phyloP scores from a whole-genome alignment of 129 eudicot species.

The Centrapalus pauciflorus region DNA sequence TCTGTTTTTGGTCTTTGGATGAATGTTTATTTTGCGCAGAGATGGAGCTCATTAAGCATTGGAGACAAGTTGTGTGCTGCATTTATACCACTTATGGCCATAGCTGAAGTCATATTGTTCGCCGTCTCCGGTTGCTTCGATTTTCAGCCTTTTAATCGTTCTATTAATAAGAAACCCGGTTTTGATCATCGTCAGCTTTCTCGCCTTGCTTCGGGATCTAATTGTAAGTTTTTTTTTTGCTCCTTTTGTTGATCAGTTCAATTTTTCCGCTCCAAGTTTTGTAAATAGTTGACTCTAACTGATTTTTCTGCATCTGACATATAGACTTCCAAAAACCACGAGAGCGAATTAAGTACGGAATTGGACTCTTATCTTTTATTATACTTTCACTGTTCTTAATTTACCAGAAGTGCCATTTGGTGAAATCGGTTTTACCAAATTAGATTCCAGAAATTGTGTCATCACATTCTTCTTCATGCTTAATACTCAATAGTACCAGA shows the following conservation, averaged over 20 bases:
- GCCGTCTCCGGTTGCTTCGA: constrained; percentile 56
- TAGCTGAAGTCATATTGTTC: constrained; percentile 37
- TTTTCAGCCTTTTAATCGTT: neutral
- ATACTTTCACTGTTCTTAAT: neutral
- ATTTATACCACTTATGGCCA: constrained; percentile 46
- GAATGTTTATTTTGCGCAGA: constrained; percentile 18
- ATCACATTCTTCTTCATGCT: neutral
- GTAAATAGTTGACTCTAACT: too few relatives aligned
- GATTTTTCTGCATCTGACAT: neutral
- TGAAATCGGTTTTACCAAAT: neutral
- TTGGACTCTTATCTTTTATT: neutral
- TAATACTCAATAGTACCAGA: neutral
- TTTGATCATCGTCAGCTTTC: constrained; percentile 32
- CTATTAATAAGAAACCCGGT: constrained; percentile 11
- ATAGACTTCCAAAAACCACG: neutral
- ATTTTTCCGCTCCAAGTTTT: neutral
- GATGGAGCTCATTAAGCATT: constrained; percentile 45
- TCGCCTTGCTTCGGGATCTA: constrained; percentile 53
- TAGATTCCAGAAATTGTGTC: neutral
- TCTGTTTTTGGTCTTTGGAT: neutral
- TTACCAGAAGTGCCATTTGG: neutral
- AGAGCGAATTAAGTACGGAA: neutral
- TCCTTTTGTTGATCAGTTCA: neutral
- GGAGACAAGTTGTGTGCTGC: constrained; percentile 55
- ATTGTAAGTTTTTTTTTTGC: constrained; percentile 32